phyloP scores from a whole-genome alignment of 768 basidiomycete species.

The Rubroboletus pulcherrimus region DNA sequence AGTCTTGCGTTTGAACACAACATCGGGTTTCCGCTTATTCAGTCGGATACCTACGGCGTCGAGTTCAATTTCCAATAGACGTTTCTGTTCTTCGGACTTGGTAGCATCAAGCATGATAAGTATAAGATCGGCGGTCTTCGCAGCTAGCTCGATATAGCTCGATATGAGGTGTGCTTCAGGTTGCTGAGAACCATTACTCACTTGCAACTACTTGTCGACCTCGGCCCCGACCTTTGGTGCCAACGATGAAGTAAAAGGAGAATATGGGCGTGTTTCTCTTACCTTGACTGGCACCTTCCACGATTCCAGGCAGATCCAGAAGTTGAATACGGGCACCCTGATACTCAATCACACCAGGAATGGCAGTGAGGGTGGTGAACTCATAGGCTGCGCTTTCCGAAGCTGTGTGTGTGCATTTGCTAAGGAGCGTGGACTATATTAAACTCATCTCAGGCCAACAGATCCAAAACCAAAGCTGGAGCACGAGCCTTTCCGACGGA shows the following conservation, averaged over 20 bases:
- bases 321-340: constrained; percentile 92
- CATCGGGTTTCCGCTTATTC: constrained; percentile 87
- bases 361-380: constrained; percentile 93
- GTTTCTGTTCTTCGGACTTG: constrained; percentile 87
- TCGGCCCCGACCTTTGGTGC: constrained; percentile 65
- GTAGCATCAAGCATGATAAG: constrained; percentile 91
- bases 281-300: constrained; percentile 87
- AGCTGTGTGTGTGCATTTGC: constrained; percentile 87
- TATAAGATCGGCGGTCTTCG: constrained; percentile 91
- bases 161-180: constrained; percentile 6
- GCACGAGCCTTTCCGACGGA: constrained; percentile 78
- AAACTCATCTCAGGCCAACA: constrained; percentile 4
- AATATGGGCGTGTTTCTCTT: background rate
- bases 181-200: constrained; percentile 27
- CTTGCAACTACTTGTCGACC: constrained; percentile 96
- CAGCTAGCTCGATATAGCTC: constrained; percentile 40
- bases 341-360: constrained; percentile 96
- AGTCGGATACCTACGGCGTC: constrained; percentile 96
- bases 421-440: constrained; percentile 79
- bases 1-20: constrained; percentile 90
- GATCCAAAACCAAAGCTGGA: background rate
- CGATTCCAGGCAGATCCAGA: constrained; percentile 93
- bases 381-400: constrained; percentile 91
- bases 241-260: background rate
- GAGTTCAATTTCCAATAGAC: constrained; percentile 85